A percentile compares a stretch with the other conserved stretches of the same genome.
These are phyloP conservation scores for Pelargonium nanum DNA, from an alignment of 345 rosid species.

Conservation along the genomic window DNA sequence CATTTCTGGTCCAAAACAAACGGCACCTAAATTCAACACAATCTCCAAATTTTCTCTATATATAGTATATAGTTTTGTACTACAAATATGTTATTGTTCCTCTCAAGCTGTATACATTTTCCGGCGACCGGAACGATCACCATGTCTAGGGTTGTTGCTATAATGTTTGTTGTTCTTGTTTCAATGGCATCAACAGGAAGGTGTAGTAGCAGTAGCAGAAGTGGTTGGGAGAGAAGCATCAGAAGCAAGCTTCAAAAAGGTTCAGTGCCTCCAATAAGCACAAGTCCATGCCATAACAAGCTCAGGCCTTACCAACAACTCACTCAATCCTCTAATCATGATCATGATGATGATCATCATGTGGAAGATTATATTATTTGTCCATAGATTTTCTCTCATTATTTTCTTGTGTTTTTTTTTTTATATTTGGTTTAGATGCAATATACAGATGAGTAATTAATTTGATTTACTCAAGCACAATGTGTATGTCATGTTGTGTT, in stretches of 20 bases:
- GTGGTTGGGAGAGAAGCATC: not conserved
- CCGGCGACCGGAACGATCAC: too few relatives aligned
- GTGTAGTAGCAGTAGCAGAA: not conserved
- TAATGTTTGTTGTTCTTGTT: not conserved
- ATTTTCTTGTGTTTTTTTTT: not conserved
- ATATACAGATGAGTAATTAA: too few relatives aligned
- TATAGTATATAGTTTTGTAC: too few relatives aligned
- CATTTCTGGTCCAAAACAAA: not conserved
- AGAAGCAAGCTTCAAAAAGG: not conserved
- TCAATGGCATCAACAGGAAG: not conserved
- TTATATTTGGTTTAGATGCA: too few relatives aligned
- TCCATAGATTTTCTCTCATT: not conserved
- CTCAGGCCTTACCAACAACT: not conserved
- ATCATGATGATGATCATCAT: too few relatives aligned
- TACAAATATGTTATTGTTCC: not conserved
- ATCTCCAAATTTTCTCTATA: too few relatives aligned
- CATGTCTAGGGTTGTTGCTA: not conserved
- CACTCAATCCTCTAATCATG: too few relatives aligned
- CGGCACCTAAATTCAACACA: too few relatives aligned
- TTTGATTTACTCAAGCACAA: too few relatives aligned
- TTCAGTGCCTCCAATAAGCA: not conserved
- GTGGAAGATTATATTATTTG: not conserved
- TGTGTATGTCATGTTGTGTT: too few relatives aligned
- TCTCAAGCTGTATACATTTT: too few relatives aligned
- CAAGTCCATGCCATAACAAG: not conserved